Evolutionary conservation across 176 grass and related monocot genomes (phyloP).

Genomic region (Elaeis guineensis): DNA sequence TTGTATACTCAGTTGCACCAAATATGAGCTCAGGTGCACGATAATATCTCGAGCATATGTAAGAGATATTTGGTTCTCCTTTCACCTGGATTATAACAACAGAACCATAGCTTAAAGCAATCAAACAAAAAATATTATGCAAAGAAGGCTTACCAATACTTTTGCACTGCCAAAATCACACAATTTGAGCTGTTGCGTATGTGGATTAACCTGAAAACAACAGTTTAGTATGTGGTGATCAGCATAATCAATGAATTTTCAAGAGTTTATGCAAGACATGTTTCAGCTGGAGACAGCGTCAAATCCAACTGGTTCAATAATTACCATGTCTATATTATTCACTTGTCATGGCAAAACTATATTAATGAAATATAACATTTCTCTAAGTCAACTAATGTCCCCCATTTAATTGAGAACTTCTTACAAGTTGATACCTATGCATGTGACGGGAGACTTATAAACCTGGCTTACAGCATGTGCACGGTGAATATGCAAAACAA

Average conservation of each 20-base stretch:
- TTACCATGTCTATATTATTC: too few relatives aligned
- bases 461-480: too few relatives aligned
- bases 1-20: conserved; percentile 93
- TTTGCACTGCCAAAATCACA: conserved; percentile 46
- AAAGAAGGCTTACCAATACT: conserved; percentile 29
- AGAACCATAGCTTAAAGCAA: background rate
- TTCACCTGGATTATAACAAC: conserved; percentile 38
- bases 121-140: background rate
- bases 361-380: too few relatives aligned
- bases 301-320: too few relatives aligned
- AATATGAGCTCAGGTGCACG: conserved; percentile 97
- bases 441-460: too few relatives aligned
- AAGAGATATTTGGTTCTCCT: conserved; percentile 97
- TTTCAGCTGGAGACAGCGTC: too few relatives aligned
- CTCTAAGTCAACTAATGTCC: too few relatives aligned
- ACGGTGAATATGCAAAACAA: too few relatives aligned
- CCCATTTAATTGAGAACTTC: too few relatives aligned
- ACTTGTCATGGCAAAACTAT: too few relatives aligned
- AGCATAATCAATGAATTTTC: background rate
- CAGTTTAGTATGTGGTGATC: conserved; percentile 13
- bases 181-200: conserved; percentile 44
- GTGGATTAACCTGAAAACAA: conserved; percentile 42
- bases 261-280: too few relatives aligned
- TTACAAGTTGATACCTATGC: too few relatives aligned
- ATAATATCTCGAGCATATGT: conserved; percentile 99